A percentile compares a stretch with the other conserved stretches of the same genome.
Evolutionary conservation across 1,139 yeast species (phyloP).

Genomic region (Candida sp.): DNA sequence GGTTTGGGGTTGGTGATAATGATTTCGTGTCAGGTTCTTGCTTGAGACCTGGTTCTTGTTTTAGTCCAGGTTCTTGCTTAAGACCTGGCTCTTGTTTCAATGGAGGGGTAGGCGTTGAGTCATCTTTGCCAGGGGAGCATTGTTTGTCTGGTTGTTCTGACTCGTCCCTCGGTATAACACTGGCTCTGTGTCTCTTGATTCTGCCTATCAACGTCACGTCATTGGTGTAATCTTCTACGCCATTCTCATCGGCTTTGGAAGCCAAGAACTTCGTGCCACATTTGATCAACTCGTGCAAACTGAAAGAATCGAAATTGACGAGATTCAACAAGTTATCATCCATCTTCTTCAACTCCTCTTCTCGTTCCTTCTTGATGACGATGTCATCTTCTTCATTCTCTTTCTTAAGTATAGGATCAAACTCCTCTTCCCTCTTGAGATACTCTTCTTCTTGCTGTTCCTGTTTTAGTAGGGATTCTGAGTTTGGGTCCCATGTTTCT

Average conservation of each 20-base stretch:
- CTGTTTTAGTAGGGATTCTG: constrained; percentile 26
- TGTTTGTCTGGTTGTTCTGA: constrained; percentile 6
- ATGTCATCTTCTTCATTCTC: constrained; percentile 24
- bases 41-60: constrained; percentile 13
- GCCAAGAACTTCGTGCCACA: constrained; percentile 77
- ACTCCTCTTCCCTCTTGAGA: constrained; percentile 28
- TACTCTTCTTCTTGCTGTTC: constrained; percentile 20
- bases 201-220: constrained; percentile 30
- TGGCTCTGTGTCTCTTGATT: constrained; percentile 35
- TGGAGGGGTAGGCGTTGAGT: constrained; percentile 2
- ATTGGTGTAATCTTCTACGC: constrained; percentile 12
- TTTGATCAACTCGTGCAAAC: constrained; percentile 63
- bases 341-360: constrained; percentile 49
- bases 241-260: constrained; percentile 57
- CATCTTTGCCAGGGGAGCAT: constrained; percentile 12
- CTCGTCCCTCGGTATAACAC: constrained; percentile 14
- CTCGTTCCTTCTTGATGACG: constrained; percentile 45
- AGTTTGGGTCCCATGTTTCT: constrained; percentile 85
- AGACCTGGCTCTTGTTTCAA: constrained; percentile 7
- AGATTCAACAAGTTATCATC: constrained; percentile 52
- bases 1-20: constrained; percentile 14
- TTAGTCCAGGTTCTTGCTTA: not conserved
- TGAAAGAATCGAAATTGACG: constrained; percentile 66
- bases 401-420: constrained; percentile 20
- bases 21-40: constrained; percentile 14